A percentile compares a stretch with the other conserved stretches of the same genome.
Conservation (phyloP, 441 rosid species). For the Jatropha podagrica region DNA sequence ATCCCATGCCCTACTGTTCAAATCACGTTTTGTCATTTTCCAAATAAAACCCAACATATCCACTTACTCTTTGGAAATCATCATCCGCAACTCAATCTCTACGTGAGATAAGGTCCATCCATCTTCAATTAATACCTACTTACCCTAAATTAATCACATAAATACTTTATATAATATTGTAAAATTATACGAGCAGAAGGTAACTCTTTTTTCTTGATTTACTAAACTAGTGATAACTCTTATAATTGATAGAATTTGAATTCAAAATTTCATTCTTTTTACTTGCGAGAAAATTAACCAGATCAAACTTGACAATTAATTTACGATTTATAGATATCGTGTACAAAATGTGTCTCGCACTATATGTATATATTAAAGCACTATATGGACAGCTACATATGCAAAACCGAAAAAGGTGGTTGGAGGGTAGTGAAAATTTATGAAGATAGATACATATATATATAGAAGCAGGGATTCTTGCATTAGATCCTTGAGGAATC, state of each 20-base stretch:
- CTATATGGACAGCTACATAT: neutral
- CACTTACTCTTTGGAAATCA: conserved; percentile 30
- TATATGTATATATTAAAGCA: neutral
- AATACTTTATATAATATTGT: too few relatives aligned
- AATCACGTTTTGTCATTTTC: conserved; percentile 43
- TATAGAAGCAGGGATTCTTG: neutral
- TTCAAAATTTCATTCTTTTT: too few relatives aligned
- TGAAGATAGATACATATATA: neutral
- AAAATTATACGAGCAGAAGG: too few relatives aligned
- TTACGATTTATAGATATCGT: too few relatives aligned
- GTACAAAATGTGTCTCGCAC: too few relatives aligned
- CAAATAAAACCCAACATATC: conserved; percentile 39
- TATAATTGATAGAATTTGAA: too few relatives aligned
- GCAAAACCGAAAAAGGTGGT: neutral
- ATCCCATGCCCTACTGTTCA: conserved; percentile 16
- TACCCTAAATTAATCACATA: neutral
- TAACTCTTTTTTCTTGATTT: too few relatives aligned
- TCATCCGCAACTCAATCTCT: conserved; percentile 21
- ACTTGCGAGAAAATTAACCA: too few relatives aligned
- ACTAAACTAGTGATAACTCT: too few relatives aligned
- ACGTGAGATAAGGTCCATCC: conserved; percentile 28
- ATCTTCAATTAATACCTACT: neutral
- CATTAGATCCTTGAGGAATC: conserved; percentile 16
- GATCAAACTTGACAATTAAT: too few relatives aligned
- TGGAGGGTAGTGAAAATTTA: conserved; percentile 6